These are phyloP conservation scores for Trichoderma harzianum DNA, from an alignment of 2,329 filamentous ascomycete genomes.

Conservation along the genomic window DNA sequence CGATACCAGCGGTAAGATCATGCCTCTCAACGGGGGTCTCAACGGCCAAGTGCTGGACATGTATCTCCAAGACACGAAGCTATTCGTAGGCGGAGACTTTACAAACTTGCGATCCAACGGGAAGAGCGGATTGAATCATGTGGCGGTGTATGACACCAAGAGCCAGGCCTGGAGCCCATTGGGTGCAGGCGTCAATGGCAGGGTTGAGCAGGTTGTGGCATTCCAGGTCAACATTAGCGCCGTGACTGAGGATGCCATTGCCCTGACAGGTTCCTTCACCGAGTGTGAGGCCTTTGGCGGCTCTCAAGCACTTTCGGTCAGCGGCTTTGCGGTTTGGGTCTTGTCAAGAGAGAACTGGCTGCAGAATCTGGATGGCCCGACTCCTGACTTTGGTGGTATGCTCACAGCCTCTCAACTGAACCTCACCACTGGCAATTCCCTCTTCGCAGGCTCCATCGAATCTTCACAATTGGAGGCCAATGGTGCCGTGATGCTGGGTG, in stretches of 20 bases:
- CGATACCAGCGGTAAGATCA: conserved; percentile 57
- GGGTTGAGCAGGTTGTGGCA: conserved; percentile 70
- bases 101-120: conserved; percentile 64
- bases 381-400: conserved; percentile 66
- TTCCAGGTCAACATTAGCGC: conserved; percentile 74
- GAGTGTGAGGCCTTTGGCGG: conserved; percentile 65
- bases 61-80: conserved; percentile 59
- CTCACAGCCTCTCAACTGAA: conserved; percentile 68
- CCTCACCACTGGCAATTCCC: conserved; percentile 57
- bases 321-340: conserved; percentile 89
- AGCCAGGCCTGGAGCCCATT: conserved; percentile 72
- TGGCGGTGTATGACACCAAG: conserved; percentile 71
- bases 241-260: conserved; percentile 68
- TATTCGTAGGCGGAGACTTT: conserved; percentile 87
- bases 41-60: conserved; percentile 75
- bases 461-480: conserved; percentile 71
- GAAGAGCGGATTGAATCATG: conserved; percentile 64
- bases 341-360: conserved; percentile 84
- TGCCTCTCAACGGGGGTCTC: conserved; percentile 67
- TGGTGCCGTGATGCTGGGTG: conserved; percentile 65
- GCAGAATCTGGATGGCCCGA: conserved; percentile 65
- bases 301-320: conserved; percentile 57
- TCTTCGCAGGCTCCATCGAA: conserved; percentile 81
- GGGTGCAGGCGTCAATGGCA: conserved; percentile 81
- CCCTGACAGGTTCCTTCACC: conserved; percentile 76